Conservation (phyloP, 371 early-diverging fungal species). For the Apophysomyces ossiformis region DNA sequence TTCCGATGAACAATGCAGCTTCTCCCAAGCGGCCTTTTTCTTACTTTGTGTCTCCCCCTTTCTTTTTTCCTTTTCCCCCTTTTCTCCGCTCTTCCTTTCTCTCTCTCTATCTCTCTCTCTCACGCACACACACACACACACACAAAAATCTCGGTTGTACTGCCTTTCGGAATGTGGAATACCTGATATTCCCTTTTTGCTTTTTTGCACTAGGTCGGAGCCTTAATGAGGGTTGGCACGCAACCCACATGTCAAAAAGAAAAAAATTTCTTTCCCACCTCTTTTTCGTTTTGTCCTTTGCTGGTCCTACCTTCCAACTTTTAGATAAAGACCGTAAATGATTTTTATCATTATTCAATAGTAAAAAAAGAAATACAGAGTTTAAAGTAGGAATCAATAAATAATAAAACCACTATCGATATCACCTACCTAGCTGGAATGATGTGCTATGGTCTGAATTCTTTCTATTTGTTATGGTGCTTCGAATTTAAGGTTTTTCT, state of each 20-base stretch:
- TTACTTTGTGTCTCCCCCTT: slow-evolving; percentile 15
- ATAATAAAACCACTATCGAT: too few relatives aligned
- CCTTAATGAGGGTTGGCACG: not conserved
- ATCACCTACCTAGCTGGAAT: not conserved
- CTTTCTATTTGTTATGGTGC: slow-evolving; percentile 5
- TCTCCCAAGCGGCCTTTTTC: not conserved
- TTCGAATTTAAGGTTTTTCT: not conserved
- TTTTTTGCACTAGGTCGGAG: slow-evolving; percentile 7
- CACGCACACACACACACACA: too few relatives aligned
- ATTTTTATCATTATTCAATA: too few relatives aligned
- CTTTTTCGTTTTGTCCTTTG: not conserved
- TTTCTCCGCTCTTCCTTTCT: too few relatives aligned
- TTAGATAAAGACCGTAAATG: not conserved
- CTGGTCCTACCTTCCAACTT: slow-evolving; percentile 2
- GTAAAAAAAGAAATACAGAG: too few relatives aligned
- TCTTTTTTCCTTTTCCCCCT: slow-evolving; percentile 10
- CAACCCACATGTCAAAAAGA: not conserved
- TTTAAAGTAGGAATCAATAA: too few relatives aligned
- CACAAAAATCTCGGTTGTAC: too few relatives aligned
- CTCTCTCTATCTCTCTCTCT: too few relatives aligned
- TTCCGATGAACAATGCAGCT: slow-evolving; percentile 1
- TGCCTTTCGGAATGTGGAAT: too few relatives aligned
- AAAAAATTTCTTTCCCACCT: too few relatives aligned
- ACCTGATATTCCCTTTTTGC: not conserved
- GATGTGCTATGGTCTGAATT: not conserved